A percentile compares a stretch with the other conserved stretches of the same genome.
Conservation (phyloP, 768 basidiomycete genomes). For the Naematelia encephala region DNA sequence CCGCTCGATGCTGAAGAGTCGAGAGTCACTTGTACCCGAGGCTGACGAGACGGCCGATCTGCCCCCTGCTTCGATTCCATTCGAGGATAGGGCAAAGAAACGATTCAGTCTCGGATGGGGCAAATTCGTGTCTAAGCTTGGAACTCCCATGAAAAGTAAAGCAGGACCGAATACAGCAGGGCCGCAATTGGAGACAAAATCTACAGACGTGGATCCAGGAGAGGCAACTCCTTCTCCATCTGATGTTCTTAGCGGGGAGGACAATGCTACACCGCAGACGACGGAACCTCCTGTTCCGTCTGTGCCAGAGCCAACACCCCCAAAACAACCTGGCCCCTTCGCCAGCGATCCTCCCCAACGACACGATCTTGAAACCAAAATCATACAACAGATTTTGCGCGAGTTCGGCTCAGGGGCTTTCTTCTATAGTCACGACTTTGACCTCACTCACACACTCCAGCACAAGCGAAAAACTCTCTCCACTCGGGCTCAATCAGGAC, state of each 20-base stretch:
- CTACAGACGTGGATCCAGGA: no score
- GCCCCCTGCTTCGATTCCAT: background rate
- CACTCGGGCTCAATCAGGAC: constrained; percentile 21
- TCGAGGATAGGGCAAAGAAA: constrained; percentile 9
- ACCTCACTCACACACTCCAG: constrained; percentile 54
- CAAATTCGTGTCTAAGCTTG: constrained; percentile 25
- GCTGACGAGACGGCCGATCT: constrained; percentile 9
- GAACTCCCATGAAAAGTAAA: constrained; percentile 3
- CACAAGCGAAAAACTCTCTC: constrained; percentile 39
- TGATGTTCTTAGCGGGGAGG: background rate
- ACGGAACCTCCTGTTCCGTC: background rate
- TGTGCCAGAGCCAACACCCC: background rate
- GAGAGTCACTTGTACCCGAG: constrained; percentile 5
- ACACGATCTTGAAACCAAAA: constrained; percentile 72
- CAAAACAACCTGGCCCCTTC: background rate
- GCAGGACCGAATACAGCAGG: background rate
- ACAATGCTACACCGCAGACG: no score
- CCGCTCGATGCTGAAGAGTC: background rate
- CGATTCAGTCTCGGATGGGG: constrained; percentile 23
- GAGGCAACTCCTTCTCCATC: background rate
- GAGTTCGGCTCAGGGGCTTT: constrained; percentile 80
- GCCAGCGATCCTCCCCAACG: constrained; percentile 37
- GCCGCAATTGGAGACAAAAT: background rate
- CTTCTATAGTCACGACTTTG: constrained; percentile 85
- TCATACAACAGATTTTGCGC: constrained; percentile 70